Conservation (phyloP, 2,329 filamentous ascomycete genomes). For the Penicillium sp. region DNA sequence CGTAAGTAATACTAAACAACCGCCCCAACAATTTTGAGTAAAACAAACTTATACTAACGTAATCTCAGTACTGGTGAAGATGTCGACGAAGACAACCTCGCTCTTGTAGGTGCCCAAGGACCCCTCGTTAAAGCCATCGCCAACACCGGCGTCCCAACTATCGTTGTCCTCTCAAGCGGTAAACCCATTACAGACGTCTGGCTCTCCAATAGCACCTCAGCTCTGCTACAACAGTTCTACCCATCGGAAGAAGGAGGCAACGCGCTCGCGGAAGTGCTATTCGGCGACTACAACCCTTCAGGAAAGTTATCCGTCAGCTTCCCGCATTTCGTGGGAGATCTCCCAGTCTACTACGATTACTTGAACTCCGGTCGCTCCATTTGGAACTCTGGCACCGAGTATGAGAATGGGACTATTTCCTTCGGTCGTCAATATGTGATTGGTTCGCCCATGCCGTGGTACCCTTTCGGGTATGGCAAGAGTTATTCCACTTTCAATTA, state of each 20-base stretch:
- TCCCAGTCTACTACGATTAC: slow-evolving; percentile 71
- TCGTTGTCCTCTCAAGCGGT: slow-evolving; percentile 67
- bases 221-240: slow-evolving; percentile 73
- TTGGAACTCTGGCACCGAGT: slow-evolving; percentile 54
- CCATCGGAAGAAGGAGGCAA: slow-evolving; percentile 67
- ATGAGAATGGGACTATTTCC: slow-evolving; percentile 59
- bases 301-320: slow-evolving; percentile 67
- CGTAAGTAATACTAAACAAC: slow-evolving; percentile 31
- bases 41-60: not conserved
- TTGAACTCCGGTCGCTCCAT: slow-evolving; percentile 62
- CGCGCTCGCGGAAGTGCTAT: slow-evolving; percentile 65
- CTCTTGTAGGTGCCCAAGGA: slow-evolving; percentile 69
- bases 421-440: slow-evolving; percentile 68
- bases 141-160: slow-evolving; percentile 64
- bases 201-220: slow-evolving; percentile 65
- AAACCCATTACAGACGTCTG: slow-evolving; percentile 73
- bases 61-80: slow-evolving; percentile 62
- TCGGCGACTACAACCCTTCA: slow-evolving; percentile 64
- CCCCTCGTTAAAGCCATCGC: slow-evolving; percentile 66
- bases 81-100: slow-evolving; percentile 63
- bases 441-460: slow-evolving; percentile 59
- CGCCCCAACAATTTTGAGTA: not conserved
- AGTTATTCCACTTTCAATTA: slow-evolving; percentile 67
- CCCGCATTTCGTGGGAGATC: slow-evolving; percentile 64
- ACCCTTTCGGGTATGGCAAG: slow-evolving; percentile 66